Evolutionary conservation across 768 basidiomycete genomes (phyloP).

Genomic region (Dioszegia crocea): DNA sequence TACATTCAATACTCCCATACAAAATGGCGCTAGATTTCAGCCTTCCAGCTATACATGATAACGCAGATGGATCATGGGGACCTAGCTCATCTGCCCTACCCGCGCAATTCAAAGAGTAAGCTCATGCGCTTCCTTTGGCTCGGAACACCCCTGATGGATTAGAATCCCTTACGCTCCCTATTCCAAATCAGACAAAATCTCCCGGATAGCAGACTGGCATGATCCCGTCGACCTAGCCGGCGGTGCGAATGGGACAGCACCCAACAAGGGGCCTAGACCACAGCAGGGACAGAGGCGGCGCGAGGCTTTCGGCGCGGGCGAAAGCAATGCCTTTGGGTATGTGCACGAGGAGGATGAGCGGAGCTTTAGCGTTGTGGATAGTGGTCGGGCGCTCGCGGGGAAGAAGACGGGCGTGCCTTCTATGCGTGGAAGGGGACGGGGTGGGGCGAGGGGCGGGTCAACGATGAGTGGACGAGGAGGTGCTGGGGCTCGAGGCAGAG

Average conservation of each 20-base stretch:
- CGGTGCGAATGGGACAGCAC: constrained; percentile 2
- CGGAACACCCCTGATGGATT: not conserved
- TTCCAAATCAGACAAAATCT: constrained; percentile 97
- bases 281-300: constrained; percentile 43
- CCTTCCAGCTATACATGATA: constrained; percentile 82
- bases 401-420: constrained; percentile 6
- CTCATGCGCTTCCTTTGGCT: too few relatives aligned
- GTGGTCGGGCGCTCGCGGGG: constrained; percentile 51
- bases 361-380: constrained; percentile 92
- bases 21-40: constrained; percentile 55
- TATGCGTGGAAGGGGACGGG: constrained; percentile 14
- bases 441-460: constrained; percentile 31
- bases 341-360: constrained; percentile 98
- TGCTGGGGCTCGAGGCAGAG: constrained; percentile 49
- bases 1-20: not conserved
- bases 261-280: constrained; percentile 5
- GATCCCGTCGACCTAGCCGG: constrained; percentile 56
- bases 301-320: constrained; percentile 74
- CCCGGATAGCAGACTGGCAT: constrained; percentile 91
- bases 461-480: constrained; percentile 50
- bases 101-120: constrained; percentile 79
- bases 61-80: constrained; percentile 84
- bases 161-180: constrained; percentile 94
- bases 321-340: constrained; percentile 85
- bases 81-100: constrained; percentile 57